A percentile compares a stretch with the other conserved stretches of the same genome.
Evolutionary conservation across 1,284 basidiomycete species (phyloP).

Genomic region (Pyrrhoderma lamaoense): DNA sequence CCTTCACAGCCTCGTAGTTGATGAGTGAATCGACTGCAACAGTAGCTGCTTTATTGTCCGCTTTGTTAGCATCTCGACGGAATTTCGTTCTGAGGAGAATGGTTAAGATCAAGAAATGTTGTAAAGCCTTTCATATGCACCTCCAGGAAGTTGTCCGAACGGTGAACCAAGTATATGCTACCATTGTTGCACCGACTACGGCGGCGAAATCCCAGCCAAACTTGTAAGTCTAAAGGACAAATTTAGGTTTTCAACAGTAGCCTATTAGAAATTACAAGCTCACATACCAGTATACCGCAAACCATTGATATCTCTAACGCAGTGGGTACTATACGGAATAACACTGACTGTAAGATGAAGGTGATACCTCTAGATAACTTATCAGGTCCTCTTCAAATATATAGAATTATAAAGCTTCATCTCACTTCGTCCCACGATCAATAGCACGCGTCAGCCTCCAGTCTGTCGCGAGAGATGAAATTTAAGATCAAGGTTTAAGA

Average conservation of each 20-base stretch:
- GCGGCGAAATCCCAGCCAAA: slow-evolving; percentile 97
- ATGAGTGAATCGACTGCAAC: slow-evolving; percentile 92
- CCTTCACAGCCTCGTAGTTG: slow-evolving; percentile 98
- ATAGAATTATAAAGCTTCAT: too few species aligned
- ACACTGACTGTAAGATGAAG: slow-evolving; percentile 87
- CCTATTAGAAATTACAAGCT: background rate
- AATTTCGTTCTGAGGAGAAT: slow-evolving; percentile 70
- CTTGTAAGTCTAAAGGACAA: slow-evolving; percentile 70
- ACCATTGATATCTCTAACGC: slow-evolving; percentile 95
- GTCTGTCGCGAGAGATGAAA: slow-evolving; percentile 95
- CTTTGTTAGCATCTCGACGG: slow-evolving; percentile 90
- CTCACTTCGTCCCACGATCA: slow-evolving; percentile 92
- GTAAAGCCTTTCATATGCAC: slow-evolving; percentile 33
- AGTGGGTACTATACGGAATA: slow-evolving; percentile 95
- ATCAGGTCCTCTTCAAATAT: slow-evolving; percentile 6
- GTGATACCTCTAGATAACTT: slow-evolving; percentile 74
- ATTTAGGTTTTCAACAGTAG: background rate
- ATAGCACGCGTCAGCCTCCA: slow-evolving; percentile 95
- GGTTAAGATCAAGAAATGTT: background rate
- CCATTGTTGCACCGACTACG: slow-evolving; percentile 82
- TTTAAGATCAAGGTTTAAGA: slow-evolving; percentile 84
- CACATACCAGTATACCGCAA: slow-evolving; percentile 85
- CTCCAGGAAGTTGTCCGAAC: slow-evolving; percentile 94
- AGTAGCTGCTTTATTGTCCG: slow-evolving; percentile 94
- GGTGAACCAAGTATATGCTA: slow-evolving; percentile 95